Evolutionary conservation across 345 rosid species (phyloP).

Genomic region (Eucalyptus pumila): DNA sequence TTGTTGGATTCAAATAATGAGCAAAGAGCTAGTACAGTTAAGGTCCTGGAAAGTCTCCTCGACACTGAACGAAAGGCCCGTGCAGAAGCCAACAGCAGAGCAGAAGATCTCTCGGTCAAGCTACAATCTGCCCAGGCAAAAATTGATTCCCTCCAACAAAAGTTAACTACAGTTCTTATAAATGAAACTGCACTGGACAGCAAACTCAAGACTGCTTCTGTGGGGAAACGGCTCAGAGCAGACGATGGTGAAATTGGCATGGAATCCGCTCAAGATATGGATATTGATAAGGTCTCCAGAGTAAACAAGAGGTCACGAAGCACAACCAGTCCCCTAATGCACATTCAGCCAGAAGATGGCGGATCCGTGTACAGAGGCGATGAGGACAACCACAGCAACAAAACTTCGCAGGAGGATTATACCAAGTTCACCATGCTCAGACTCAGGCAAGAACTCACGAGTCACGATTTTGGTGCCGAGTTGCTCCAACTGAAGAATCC

Average conservation of each 20-base stretch:
- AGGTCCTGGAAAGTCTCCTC: constrained; percentile 68
- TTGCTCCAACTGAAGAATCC: constrained; percentile 62
- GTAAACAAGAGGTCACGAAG: constrained; percentile 54
- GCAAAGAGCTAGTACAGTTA: constrained; percentile 71
- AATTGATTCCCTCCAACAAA: constrained; percentile 77
- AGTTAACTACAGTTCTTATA: constrained; percentile 63
- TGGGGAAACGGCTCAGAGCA: constrained; percentile 55
- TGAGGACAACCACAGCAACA: constrained; percentile 51
- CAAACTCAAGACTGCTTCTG: constrained; percentile 67
- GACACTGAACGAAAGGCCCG: constrained; percentile 82
- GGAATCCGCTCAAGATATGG: constrained; percentile 49
- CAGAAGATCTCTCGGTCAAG: constrained; percentile 76
- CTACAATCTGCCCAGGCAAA: constrained; percentile 74
- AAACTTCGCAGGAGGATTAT: constrained; percentile 52
- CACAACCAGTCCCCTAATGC: constrained; percentile 41
- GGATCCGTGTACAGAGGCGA: constrained; percentile 51
- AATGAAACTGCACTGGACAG: constrained; percentile 80
- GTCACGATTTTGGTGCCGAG: constrained; percentile 73
- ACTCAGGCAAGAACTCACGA: constrained; percentile 86
- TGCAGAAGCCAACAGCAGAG: constrained; percentile 57
- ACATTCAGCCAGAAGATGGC: constrained; percentile 49
- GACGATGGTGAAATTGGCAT: constrained; percentile 56
- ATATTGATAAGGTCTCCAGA: constrained; percentile 28
- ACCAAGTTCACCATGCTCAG: constrained; percentile 61
- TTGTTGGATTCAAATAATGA: constrained; percentile 62